Conservation (phyloP, 2,329 filamentous ascomycete genomes). For the Phoma herbarum region DNA sequence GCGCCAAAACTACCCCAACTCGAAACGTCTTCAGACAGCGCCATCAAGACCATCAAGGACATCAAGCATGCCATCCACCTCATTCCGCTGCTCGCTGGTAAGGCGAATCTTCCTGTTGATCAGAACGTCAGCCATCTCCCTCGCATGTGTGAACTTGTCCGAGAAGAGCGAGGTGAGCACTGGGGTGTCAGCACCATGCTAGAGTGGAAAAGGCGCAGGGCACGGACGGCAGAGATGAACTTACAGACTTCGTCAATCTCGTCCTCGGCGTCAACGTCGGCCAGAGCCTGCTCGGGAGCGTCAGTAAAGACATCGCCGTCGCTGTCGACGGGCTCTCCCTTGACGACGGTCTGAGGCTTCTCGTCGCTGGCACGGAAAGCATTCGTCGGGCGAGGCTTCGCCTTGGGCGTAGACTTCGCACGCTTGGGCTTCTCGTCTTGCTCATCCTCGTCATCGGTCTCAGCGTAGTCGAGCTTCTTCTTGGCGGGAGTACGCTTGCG, state of each 20-base stretch:
- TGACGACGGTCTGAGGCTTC: background rate
- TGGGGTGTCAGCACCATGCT: slow-evolving; percentile 1
- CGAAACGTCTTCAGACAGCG: background rate
- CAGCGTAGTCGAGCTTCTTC: slow-evolving; percentile 4
- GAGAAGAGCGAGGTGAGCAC: background rate
- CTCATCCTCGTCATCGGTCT: slow-evolving; percentile 1
- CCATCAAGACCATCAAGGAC: background rate
- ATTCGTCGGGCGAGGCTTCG: background rate
- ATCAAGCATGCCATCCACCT: background rate
- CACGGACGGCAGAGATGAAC: background rate
- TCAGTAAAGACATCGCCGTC: slow-evolving; percentile 1
- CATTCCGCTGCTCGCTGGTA: background rate
- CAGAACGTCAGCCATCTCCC: slow-evolving; percentile 7
- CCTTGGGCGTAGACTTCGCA: background rate
- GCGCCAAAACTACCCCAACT: background rate
- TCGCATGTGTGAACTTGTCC: background rate
- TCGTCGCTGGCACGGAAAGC: slow-evolving; percentile 7
- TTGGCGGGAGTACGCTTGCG: slow-evolving; percentile 31
- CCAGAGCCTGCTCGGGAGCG: background rate
- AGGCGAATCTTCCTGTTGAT: background rate
- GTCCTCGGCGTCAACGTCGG: background rate
- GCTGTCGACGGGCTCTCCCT: slow-evolving; percentile 10
- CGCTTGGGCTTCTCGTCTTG: background rate
- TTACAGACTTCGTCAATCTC: slow-evolving; percentile 8
- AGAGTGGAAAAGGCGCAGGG: background rate